These are phyloP conservation scores for Magnusiomyces suaveolens DNA, from an alignment of 1,139 yeast species.

Conservation along the genomic window DNA sequence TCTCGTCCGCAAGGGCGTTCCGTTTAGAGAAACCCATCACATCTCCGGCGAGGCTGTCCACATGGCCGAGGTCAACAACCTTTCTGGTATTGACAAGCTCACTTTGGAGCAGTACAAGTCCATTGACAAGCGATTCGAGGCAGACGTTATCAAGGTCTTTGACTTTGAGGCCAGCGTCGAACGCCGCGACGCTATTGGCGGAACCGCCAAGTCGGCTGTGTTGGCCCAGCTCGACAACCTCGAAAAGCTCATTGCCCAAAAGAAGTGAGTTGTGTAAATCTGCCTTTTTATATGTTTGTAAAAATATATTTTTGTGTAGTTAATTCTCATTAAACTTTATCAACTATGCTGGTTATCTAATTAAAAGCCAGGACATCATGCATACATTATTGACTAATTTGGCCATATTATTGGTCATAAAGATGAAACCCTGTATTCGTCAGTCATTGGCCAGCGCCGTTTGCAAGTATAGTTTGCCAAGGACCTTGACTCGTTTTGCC, in stretches of 20 bases:
- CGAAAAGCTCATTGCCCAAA: conserved; percentile 18
- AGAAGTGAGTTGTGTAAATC: not conserved
- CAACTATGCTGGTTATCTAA: no score
- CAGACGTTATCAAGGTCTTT: conserved; percentile 74
- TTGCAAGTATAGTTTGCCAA: no score
- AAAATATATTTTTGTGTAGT: no score
- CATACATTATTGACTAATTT: no score
- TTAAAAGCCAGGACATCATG: no score
- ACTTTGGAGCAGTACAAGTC: conserved; percentile 63
- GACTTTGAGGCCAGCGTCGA: conserved; percentile 91
- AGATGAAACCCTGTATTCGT: no score
- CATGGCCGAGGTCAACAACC: conserved; percentile 64
- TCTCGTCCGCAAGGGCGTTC: conserved; percentile 93
- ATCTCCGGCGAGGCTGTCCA: conserved; percentile 97
- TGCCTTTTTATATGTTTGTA: not conserved
- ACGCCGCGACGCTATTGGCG: conserved; percentile 93
- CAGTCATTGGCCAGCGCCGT: no score
- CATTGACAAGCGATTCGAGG: conserved; percentile 71
- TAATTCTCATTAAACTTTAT: no score
- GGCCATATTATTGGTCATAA: no score
- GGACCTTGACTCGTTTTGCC: no score
- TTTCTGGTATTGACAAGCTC: conserved; percentile 73
- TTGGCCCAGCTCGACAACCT: conserved; percentile 50
- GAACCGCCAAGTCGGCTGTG: conserved; percentile 90
- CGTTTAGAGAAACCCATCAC: conserved; percentile 97